Percentiles rank a stretch among this genome's conserved stretches.
These are phyloP conservation scores for Geum urbanum DNA, from an alignment of 306 rosid genomes.

Conservation along the genomic window DNA sequence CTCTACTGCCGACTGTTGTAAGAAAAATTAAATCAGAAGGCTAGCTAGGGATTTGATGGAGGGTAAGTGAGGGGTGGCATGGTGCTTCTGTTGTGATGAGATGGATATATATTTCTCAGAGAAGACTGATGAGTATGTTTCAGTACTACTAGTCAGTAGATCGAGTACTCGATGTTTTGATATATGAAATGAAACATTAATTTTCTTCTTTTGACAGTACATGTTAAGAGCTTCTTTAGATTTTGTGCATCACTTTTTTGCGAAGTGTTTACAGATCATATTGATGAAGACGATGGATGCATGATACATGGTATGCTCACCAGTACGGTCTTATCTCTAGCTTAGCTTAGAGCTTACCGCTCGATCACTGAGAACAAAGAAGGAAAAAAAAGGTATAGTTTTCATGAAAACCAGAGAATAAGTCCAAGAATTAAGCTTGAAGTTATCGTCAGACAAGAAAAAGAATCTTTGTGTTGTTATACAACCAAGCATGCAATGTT, in stretches of 20 bases:
- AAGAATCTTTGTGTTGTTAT: constrained; percentile 21
- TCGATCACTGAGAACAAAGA: constrained; percentile 10
- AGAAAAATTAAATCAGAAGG: constrained; percentile 51
- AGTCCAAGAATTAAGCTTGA: not conserved
- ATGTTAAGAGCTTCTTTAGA: constrained; percentile 38
- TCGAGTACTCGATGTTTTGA: not conserved
- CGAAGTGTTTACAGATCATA: constrained; percentile 10
- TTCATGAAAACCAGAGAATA: constrained; percentile 36
- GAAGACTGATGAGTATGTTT: not conserved
- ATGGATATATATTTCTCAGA: constrained; percentile 14
- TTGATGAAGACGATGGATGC: constrained; percentile 8
- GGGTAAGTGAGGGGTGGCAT: constrained; percentile 45
- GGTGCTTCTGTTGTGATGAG: constrained; percentile 12
- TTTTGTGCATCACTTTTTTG: constrained; percentile 41
- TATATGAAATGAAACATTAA: constrained; percentile 34
- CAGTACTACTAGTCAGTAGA: constrained; percentile 31
- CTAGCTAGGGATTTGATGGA: not conserved
- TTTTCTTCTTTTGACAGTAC: constrained; percentile 45
- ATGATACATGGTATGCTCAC: constrained; percentile 31
- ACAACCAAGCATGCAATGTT: constrained; percentile 17
- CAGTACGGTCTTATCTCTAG: constrained; percentile 17
- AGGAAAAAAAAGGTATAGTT: constrained; percentile 18
- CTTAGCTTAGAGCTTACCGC: not conserved
- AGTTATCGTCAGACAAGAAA: constrained; percentile 10
- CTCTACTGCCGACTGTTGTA: constrained; percentile 24